Evolutionary conservation across 1,139 yeast genomes (phyloP), one percentile per base, ranked within the genome.

Genomic region (Kurtzmaniella quercitrusa): DNA sequence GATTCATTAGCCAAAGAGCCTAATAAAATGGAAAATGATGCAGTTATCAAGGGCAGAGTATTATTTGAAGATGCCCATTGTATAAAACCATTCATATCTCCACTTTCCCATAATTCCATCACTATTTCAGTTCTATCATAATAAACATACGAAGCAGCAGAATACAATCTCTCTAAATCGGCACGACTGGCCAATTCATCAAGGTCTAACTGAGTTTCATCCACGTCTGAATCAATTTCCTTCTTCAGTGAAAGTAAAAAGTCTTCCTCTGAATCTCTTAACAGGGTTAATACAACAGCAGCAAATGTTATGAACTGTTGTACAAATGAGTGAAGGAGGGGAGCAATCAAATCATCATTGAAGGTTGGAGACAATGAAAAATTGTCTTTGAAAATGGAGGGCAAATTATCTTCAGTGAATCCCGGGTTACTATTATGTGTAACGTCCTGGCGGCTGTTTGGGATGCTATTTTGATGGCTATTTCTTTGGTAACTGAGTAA

Each of bases 251-350:
- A 79, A 44, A 87, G 62, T 44, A 84, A 64, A 37, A 81, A 77
- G 58, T 93, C 98, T 56, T 93, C 98, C 59, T 93, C 98, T 12
- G 81, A 79, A 52, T 88, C 88, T 52, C 94, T 77, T 57, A 93
- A 77, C 55, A 84, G 85, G 4, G 91, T 85, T 46, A 93, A 70
- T 14, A 91, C 70, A 46, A 88, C 83, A 1, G 97, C 95, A 38
- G 87, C 78, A 55, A 86, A 83, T 9, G 80, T 70, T 23, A 90
- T 79, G 50, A 89, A 81, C 2, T 75, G 67, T 40, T 75, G 78
- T 37, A 85, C 75, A 48, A 89, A 79, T 1, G 61, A 57, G 51
- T 81, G 80, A 46, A 82, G 69, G 15, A 70, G 65, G 3, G 71
- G 74, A 1, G 75, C 68, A 31, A 73, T 47, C 31, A 73, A 55